A percentile compares a stretch with the other conserved stretches of the same genome.
Conservation (phyloP, 2,329 filamentous ascomycete genomes). For the Botrytis hyacinthi region DNA sequence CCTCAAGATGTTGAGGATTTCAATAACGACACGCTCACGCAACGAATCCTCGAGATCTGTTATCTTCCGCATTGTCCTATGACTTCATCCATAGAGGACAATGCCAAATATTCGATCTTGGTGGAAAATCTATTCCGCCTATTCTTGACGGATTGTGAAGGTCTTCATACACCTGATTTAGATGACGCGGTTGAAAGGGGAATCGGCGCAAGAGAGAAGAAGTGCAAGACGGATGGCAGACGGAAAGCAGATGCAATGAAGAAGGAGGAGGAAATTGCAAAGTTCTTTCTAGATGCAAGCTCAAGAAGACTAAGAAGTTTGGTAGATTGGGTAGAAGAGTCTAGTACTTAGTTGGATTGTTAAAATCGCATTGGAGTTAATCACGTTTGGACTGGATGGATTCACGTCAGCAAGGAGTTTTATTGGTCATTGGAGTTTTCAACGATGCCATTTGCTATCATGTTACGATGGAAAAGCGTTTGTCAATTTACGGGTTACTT, state of each 20-base stretch:
- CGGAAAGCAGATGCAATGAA: constrained; percentile 42
- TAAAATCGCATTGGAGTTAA: background rate
- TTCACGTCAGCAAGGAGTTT: background rate
- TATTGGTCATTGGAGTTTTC: background rate
- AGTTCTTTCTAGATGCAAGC: constrained; percentile 32
- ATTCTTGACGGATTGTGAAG: constrained; percentile 41
- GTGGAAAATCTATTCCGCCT: constrained; percentile 53
- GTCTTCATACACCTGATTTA: constrained; percentile 37
- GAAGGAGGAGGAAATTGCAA: constrained; percentile 33
- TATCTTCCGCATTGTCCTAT: constrained; percentile 55
- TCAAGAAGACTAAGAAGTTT: constrained; percentile 38
- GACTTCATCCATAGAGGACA: constrained; percentile 48
- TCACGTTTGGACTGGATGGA: background rate
- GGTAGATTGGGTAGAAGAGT: constrained; percentile 26
- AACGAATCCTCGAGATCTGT: constrained; percentile 49
- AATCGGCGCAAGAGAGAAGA: constrained; percentile 49
- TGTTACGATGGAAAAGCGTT: too few relatives aligned
- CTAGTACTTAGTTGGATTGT: background rate
- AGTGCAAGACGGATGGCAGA: constrained; percentile 43
- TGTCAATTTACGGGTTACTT: background rate
- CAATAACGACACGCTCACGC: constrained; percentile 46
- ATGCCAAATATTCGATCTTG: constrained; percentile 56
- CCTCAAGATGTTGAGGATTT: constrained; percentile 27
- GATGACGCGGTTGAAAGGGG: constrained; percentile 50
- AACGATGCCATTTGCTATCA: constrained; percentile 15